Conservation (phyloP, 129 eudicot genomes). For the Artemisia tridentata region DNA sequence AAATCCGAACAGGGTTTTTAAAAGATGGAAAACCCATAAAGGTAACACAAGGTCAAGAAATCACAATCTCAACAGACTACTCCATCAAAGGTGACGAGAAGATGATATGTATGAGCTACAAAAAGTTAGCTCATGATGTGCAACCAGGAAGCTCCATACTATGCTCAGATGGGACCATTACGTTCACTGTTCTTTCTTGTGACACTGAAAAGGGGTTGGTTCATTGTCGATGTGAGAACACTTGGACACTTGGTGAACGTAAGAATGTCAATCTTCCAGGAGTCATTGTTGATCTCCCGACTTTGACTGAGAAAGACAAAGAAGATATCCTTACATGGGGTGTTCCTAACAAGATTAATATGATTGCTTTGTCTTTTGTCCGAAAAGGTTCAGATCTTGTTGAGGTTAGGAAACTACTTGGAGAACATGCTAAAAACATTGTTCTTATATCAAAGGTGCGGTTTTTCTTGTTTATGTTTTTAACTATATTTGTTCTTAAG, state of each 20-base stretch:
- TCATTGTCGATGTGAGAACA: conserved; percentile 41
- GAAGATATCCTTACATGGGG: conserved; percentile 42
- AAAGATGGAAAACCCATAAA: conserved; percentile 41
- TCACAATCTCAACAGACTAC: conserved; percentile 41
- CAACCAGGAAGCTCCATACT: conserved; percentile 32
- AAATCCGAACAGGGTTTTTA: conserved; percentile 44
- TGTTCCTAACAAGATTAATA: conserved; percentile 35
- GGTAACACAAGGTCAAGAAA: conserved; percentile 37
- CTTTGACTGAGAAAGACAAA: conserved; percentile 41
- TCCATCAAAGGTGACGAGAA: conserved; percentile 37
- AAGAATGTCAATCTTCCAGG: conserved; percentile 48
- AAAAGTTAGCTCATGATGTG: conserved; percentile 38
- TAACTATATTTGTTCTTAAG: not conserved
- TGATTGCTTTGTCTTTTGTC: conserved; percentile 44
- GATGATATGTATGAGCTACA: conserved; percentile 44
- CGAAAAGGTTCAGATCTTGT: conserved; percentile 40
- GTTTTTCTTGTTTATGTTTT: not conserved
- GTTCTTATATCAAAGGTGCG: conserved; percentile 42
- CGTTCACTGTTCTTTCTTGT: conserved; percentile 39
- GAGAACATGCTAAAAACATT: conserved; percentile 42
- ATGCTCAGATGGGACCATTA: conserved; percentile 41
- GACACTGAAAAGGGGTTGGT: conserved; percentile 38
- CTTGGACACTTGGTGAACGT: conserved; percentile 42
- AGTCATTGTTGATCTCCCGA: conserved; percentile 45
- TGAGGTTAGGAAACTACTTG: conserved; percentile 43